Evolutionary conservation across 202 grass and related monocot genomes (phyloP).

Genomic region (Schoenoplectus triqueter): DNA sequence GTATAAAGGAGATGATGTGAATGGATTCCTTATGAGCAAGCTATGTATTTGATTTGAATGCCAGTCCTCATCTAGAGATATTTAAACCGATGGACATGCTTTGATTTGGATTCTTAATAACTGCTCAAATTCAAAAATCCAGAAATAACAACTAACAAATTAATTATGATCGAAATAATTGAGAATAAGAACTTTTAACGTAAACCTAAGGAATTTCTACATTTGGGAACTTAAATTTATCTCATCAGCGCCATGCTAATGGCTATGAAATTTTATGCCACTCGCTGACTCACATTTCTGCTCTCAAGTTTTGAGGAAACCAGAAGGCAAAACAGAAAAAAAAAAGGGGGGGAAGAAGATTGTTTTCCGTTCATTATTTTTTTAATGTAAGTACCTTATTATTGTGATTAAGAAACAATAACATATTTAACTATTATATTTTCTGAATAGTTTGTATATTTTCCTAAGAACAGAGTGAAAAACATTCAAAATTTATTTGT

Average conservation of each 20-base stretch:
- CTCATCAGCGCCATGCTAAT: constrained; percentile 4
- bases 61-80: background rate
- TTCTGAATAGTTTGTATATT: too few species aligned
- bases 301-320: constrained; percentile 2
- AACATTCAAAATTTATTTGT: too few species aligned
- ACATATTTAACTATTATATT: too few species aligned
- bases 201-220: too few species aligned
- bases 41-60: background rate
- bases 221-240: background rate
- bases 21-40: background rate
- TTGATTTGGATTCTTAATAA: background rate
- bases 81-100: background rate
- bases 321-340: background rate
- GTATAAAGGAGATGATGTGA: background rate
- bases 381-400: too few species aligned
- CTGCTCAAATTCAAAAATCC: background rate
- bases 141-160: background rate
- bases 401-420: too few species aligned
- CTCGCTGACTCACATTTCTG: background rate
- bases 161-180: background rate
- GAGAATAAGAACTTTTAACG: too few species aligned
- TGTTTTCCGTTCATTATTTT: too few species aligned
- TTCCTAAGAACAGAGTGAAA: too few species aligned
- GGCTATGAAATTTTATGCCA: constrained; percentile 12
- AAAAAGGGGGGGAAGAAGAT: too few species aligned